These are phyloP conservation scores for Suillus variegatus DNA, from an alignment of 768 basidiomycete species.

Conservation along the genomic window DNA sequence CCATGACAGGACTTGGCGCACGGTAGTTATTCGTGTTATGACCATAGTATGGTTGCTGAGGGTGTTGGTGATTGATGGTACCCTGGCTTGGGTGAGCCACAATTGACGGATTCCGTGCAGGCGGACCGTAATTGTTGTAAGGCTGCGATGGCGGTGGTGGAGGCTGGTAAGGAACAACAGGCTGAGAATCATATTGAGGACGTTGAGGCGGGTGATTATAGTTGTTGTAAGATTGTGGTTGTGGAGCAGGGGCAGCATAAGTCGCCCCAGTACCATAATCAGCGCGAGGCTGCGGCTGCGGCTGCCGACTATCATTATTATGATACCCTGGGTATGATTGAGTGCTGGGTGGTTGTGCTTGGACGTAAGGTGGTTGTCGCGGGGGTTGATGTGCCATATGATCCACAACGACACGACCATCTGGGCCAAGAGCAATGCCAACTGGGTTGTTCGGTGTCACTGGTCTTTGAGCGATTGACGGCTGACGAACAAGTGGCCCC, in stretches of 20 bases:
- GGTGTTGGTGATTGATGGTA: conserved; percentile 29
- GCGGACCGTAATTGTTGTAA: conserved; percentile 14
- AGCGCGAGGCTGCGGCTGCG: conserved; percentile 36
- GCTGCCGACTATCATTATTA: conserved; percentile 31
- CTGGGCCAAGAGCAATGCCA: conserved; percentile 81
- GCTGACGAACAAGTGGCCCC: conserved; percentile 13
- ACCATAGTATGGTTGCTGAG: conserved; percentile 28
- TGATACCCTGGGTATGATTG: conserved; percentile 24
- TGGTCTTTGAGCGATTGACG: conserved; percentile 41
- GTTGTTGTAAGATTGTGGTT: conserved; percentile 12
- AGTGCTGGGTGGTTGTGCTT: conserved; percentile 4
- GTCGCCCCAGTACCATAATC: conserved; percentile 20
- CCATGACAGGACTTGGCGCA: conserved; percentile 42
- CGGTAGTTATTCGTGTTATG: conserved; percentile 35
- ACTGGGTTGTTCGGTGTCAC: conserved; percentile 77
- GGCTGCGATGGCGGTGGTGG: conserved; percentile 12
- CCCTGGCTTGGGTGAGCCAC: conserved; percentile 16
- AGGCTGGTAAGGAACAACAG: conserved; percentile 19
- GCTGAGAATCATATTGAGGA: conserved; percentile 21
- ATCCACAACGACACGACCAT: conserved; percentile 80
- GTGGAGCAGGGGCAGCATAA: conserved; percentile 14
- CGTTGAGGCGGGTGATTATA: conserved; percentile 23
- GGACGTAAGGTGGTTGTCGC: conserved; percentile 17
- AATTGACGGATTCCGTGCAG: conserved; percentile 11
- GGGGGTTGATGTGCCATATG: conserved; percentile 59